Conservation (phyloP, 768 basidiomycete genomes). For the Kwoniella europaea region DNA sequence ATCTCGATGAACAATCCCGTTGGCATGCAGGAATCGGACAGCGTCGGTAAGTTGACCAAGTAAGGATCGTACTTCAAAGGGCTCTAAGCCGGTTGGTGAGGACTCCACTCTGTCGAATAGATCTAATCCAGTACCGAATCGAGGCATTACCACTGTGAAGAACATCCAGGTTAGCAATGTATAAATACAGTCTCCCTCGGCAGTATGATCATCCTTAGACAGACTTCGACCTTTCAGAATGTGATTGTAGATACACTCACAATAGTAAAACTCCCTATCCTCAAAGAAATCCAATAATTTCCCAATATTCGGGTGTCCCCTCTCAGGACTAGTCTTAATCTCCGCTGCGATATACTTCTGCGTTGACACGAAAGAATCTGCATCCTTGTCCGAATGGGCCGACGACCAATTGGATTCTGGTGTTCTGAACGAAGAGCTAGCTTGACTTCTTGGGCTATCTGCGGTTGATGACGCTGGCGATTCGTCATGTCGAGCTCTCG, state of each 20-base stretch:
- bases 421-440: conserved; percentile 7
- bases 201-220: too few species aligned
- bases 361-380: conserved; percentile 27
- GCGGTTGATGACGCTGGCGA: conserved; percentile 6
- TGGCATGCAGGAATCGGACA: conserved; percentile 80
- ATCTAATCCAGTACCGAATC: conserved; percentile 68
- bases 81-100: conserved; percentile 81
- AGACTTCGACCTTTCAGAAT: too few species aligned
- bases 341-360: conserved; percentile 49
- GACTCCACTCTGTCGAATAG: conserved; percentile 93
- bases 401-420: conserved; percentile 28
- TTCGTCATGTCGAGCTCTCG: conserved; percentile 22
- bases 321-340: conserved; percentile 37
- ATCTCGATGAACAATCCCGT: conserved; percentile 95
- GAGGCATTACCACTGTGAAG: conserved; percentile 70
- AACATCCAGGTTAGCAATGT: not conserved
- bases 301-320: conserved; percentile 95
- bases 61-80: conserved; percentile 75
- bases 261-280: conserved; percentile 93
- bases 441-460: conserved; percentile 5
- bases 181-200: too few species aligned
- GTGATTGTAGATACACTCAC: conserved; percentile 34
- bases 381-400: conserved; percentile 12
- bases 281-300: conserved; percentile 96
- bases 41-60: conserved; percentile 95